Evolutionary conservation across 2,329 filamentous ascomycete species (phyloP).

Genomic region (Sordariomycetes sp.): DNA sequence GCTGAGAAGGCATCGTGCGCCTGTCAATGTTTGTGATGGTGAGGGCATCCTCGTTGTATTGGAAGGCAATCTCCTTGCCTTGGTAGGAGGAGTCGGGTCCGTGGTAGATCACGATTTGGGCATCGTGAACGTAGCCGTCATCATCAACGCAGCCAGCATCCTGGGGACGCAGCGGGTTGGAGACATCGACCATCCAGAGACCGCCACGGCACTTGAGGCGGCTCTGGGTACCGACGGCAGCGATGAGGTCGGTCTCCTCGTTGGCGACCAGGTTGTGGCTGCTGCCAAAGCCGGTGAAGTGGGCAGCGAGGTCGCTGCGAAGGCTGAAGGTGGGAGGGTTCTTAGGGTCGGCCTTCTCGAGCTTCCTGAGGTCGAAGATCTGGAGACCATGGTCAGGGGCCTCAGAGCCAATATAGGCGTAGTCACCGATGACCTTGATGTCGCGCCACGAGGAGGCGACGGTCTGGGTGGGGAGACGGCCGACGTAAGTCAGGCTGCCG

Average conservation of each 20-base stretch:
- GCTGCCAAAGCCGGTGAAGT: constrained; percentile 15
- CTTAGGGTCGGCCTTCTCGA: constrained; percentile 30
- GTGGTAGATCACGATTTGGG: constrained; percentile 42
- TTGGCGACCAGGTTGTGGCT: constrained; percentile 41
- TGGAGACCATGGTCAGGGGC: constrained; percentile 46
- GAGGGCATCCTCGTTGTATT: constrained; percentile 15
- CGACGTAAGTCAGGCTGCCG: constrained; percentile 33
- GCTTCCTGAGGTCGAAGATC: constrained; percentile 52
- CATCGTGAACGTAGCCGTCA: constrained; percentile 41
- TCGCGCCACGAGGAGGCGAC: constrained; percentile 25
- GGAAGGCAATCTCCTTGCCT: constrained; percentile 8
- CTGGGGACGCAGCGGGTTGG: constrained; percentile 39
- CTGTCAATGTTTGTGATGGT: constrained; percentile 36
- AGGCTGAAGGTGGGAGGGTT: constrained; percentile 20
- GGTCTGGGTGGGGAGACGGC: constrained; percentile 32
- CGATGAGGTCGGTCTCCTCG: constrained; percentile 33
- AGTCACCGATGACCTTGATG: constrained; percentile 26
- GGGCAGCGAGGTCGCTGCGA: constrained; percentile 20
- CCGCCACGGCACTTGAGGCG: constrained; percentile 33
- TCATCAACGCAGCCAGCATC: constrained; percentile 32
- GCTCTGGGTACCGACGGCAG: constrained; percentile 29
- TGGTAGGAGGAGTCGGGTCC: constrained; percentile 23
- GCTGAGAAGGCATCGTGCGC: constrained; percentile 31
- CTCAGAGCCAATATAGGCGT: constrained; percentile 28
- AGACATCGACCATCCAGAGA: constrained; percentile 44